A percentile compares a stretch with the other conserved stretches of the same genome.
phyloP scores from a whole-genome alignment of 1,284 basidiomycete genomes.

The Cutaneotrichosporon cyanovorans region DNA sequence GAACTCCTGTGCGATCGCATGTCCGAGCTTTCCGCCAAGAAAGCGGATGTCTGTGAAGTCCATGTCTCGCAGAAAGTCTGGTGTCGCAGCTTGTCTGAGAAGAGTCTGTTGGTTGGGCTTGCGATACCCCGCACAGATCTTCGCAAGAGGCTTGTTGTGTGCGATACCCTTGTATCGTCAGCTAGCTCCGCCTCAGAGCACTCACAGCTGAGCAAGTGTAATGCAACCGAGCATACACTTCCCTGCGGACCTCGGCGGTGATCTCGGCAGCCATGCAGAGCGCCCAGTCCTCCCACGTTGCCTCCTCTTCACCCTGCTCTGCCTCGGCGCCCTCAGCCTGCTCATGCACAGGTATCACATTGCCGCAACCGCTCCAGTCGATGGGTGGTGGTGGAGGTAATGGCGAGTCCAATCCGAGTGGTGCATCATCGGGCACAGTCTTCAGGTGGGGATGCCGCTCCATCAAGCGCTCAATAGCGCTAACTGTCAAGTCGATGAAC shows the following conservation, averaged over 20 bases:
- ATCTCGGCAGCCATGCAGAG: constrained; percentile 81
- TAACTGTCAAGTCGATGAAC: constrained; percentile 78
- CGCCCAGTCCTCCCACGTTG: constrained; percentile 86
- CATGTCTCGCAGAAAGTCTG: constrained; percentile 69
- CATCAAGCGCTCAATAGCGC: constrained; percentile 65
- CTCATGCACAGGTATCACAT: constrained; percentile 57
- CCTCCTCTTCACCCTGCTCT: constrained; percentile 16
- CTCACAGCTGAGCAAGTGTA: constrained; percentile 90
- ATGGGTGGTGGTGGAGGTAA: constrained; percentile 67
- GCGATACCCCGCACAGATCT: constrained; percentile 85
- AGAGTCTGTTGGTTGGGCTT: constrained; percentile 82
- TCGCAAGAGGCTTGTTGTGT: constrained; percentile 87
- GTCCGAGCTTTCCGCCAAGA: constrained; percentile 89
- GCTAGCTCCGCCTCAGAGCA: constrained; percentile 1
- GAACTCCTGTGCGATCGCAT: constrained; percentile 77
- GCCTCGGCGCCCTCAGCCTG: constrained; percentile 24
- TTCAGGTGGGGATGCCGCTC: constrained; percentile 68
- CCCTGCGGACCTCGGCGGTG: constrained; percentile 66
- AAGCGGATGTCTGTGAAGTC: constrained; percentile 91
- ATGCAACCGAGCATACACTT: constrained; percentile 65
- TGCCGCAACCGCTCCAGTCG: constrained; percentile 61
- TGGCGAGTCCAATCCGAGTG: constrained; percentile 66
- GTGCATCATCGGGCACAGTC: constrained; percentile 59
- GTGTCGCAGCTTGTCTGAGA: constrained; percentile 70
- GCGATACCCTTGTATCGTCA: constrained; percentile 68